A percentile compares a stretch with the other conserved stretches of the same genome.
phyloP scores from a whole-genome alignment of 192 early-diverging fungal species.

The Spizellomyces sp. region DNA sequence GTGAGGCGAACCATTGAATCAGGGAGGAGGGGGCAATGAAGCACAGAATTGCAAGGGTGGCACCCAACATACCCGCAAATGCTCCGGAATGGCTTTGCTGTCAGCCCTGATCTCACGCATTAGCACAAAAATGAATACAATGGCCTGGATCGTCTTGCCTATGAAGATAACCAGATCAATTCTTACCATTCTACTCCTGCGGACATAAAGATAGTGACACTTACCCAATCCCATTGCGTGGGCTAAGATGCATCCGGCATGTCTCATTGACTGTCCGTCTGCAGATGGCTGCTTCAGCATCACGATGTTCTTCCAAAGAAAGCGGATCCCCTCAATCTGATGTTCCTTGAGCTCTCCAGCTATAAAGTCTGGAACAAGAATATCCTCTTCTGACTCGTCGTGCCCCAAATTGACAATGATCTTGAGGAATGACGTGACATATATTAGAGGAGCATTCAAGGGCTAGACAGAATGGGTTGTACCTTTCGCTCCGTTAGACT shows the following conservation, averaged over 20 bases:
- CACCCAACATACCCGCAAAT: slow-evolving; percentile 28
- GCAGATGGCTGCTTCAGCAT: slow-evolving; percentile 54
- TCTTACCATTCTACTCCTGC: slow-evolving; percentile 3
- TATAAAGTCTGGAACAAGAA: slow-evolving; percentile 61
- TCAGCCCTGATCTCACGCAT: slow-evolving; percentile 56
- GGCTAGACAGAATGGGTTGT: neutral
- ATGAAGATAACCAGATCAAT: no score
- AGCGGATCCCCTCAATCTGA: slow-evolving; percentile 73
- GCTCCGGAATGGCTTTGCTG: slow-evolving; percentile 57
- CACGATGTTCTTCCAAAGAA: slow-evolving; percentile 80
- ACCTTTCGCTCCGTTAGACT: neutral
- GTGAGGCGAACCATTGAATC: no score
- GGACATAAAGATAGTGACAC: slow-evolving; percentile 5
- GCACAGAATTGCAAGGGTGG: no score
- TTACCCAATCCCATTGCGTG: slow-evolving; percentile 84
- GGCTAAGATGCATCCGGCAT: slow-evolving; percentile 75
- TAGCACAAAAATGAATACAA: slow-evolving; percentile 73
- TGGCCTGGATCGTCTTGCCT: slow-evolving; percentile 73
- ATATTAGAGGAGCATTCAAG: neutral
- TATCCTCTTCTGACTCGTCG: slow-evolving; percentile 49
- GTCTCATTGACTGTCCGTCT: slow-evolving; percentile 14
- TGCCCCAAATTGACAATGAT: slow-evolving; percentile 71
- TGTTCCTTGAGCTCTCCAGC: slow-evolving; percentile 63
- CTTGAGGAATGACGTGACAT: no score
- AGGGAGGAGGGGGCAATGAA: no score